Evolutionary conservation across 1,284 basidiomycete species (phyloP).

Genomic region (Cryptococcus sp.): DNA sequence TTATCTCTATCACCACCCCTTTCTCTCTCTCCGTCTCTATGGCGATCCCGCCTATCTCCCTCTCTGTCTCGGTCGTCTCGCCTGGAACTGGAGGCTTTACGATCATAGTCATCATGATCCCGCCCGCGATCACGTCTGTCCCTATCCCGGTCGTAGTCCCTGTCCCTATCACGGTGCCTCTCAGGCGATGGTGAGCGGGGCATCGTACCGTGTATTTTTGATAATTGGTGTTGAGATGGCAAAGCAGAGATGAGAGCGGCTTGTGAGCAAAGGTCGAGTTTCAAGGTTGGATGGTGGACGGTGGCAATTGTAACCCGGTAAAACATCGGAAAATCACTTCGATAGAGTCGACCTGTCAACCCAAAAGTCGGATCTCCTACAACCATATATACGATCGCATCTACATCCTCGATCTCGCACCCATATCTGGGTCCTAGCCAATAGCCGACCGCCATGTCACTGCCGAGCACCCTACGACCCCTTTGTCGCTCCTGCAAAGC

Average conservation of each 20-base stretch:
- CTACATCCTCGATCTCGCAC: too few species aligned
- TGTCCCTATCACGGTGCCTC: conserved; percentile 15
- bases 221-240: neutral
- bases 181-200: conserved; percentile 31
- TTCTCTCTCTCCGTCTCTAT: conserved; percentile 22
- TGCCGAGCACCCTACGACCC: too few species aligned
- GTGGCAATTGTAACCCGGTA: conserved; percentile 1
- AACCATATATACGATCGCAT: too few species aligned
- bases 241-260: neutral
- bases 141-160: conserved; percentile 10
- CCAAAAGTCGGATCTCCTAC: too few species aligned
- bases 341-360: too few species aligned
- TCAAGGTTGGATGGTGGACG: neutral
- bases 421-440: too few species aligned
- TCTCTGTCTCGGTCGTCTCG: conserved; percentile 28
- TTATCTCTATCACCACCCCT: conserved; percentile 24
- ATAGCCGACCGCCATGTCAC: too few species aligned
- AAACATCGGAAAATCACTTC: neutral
- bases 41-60: conserved; percentile 25
- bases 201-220: conserved; percentile 14
- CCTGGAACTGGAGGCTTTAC: conserved; percentile 10
- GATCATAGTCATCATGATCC: conserved; percentile 12
- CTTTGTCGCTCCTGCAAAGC: too few species aligned
- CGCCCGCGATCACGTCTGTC: conserved; percentile 5
- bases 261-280: too few species aligned